Evolutionary conservation across 176 grass and related monocot species (phyloP), one percentile per base, ranked within the genome.

Genomic region (Carex parvula): DNA sequence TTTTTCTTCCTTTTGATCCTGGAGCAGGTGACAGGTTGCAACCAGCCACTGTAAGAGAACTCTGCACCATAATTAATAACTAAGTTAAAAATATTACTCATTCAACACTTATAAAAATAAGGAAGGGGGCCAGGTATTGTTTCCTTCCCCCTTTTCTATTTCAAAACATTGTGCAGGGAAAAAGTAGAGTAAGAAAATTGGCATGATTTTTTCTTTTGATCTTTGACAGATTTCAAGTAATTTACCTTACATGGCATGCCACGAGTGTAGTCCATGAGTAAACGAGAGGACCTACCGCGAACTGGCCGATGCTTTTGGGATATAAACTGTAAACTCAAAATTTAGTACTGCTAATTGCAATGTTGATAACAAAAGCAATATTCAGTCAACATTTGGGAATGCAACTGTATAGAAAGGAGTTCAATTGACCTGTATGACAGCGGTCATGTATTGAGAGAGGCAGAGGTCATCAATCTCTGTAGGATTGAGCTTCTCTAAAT

Each of bases 81-180:
- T 56, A 18, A 57, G 24, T 78, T 57, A 78, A 53, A 57, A 65
- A 59, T 57, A 83, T 66, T 57, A 46, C 3, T 58, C 29, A 85
- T 20, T 77, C 74, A 56, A 46, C 33, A 44, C 57, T 8, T 65
- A 41, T 46, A 70, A 15, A 72, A 14, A 79, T 64, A 55, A 57
- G 29, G 29, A 98, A 86, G 95, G 95, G 81, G 95, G 95, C 74
- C 91, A 94, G 95, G 92, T 98, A 98, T 46, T 57, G 30, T 48
- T 46, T 46, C 33, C 33, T 35, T 87, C 32, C 15, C n/a, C 53
- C 33, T 35, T 35, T 37, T 46, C 42, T 46, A 11, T 50, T 52
- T 82, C 15, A 9, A 33, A 44, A 44, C 54, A 60, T 62, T 20
- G 1, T 41, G 70, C 48, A 32, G 11, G 18, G 58, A 29, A 50